A percentile compares a stretch with the other conserved stretches of the same genome.
Evolutionary conservation across 352 stramenopile genomes (phyloP).

Genomic region (Elongisporangium undulatum): DNA sequence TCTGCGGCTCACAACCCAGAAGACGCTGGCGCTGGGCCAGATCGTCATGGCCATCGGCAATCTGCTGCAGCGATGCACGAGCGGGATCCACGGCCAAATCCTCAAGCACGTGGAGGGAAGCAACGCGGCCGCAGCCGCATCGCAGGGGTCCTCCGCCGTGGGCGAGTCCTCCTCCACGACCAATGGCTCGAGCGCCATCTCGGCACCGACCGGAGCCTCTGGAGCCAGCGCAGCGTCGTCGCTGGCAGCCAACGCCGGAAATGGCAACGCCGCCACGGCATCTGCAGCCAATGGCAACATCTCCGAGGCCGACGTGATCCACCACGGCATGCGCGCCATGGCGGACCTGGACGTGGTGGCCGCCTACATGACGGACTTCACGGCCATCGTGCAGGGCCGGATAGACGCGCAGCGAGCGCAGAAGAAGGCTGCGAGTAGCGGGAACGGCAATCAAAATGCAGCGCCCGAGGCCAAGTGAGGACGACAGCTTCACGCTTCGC

Average conservation of each 20-base stretch:
- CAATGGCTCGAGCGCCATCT: slow-evolving; percentile 2
- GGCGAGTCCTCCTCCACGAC: slow-evolving; percentile 3
- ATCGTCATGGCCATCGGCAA: slow-evolving; percentile 89
- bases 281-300: slow-evolving; percentile 34
- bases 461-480: background rate
- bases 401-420: slow-evolving; percentile 68
- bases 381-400: slow-evolving; percentile 65
- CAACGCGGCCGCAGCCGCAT: slow-evolving; percentile 12
- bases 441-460: slow-evolving; percentile 4
- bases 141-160: background rate
- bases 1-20: slow-evolving; percentile 86
- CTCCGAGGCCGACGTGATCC: slow-evolving; percentile 79
- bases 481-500: background rate
- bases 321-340: slow-evolving; percentile 84
- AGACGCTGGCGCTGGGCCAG: slow-evolving; percentile 88
- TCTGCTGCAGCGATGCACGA: slow-evolving; percentile 78
- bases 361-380: slow-evolving; percentile 93
- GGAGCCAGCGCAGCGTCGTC: slow-evolving; percentile 10
- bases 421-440: slow-evolving; percentile 48
- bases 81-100: slow-evolving; percentile 82
- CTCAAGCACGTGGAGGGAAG: slow-evolving; percentile 85
- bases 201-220: background rate
- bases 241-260: slow-evolving; percentile 12
- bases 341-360: slow-evolving; percentile 90
- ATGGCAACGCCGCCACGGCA: slow-evolving; percentile 10